phyloP scores from a whole-genome alignment of 768 basidiomycete genomes.

The Artomyces pyxidatus region DNA sequence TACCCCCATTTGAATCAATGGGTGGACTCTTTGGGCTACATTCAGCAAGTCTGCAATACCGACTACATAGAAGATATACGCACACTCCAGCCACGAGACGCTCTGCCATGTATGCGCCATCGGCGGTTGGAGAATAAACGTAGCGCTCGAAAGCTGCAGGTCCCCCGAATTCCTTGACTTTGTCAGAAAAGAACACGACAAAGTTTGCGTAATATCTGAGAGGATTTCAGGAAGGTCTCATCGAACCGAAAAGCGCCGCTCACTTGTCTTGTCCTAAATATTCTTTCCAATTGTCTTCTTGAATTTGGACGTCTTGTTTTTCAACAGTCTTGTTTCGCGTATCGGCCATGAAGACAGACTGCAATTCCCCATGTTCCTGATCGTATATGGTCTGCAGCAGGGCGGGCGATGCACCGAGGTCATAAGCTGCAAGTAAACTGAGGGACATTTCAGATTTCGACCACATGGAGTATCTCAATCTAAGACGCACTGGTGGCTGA shows the following conservation, averaged over 20 bases:
- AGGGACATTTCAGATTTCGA: too few relatives aligned
- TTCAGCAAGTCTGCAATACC: too few relatives aligned
- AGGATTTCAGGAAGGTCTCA: too few relatives aligned
- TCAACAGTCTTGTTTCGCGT: constrained; percentile 25
- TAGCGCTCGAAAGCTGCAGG: constrained; percentile 38
- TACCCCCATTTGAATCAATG: constrained; percentile 51
- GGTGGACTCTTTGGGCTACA: constrained; percentile 37
- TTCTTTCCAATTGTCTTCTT: constrained; percentile 39
- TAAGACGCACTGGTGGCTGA: constrained; percentile 46
- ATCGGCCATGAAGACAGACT: constrained; percentile 32
- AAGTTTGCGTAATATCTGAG: constrained; percentile 24
- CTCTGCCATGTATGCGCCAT: constrained; percentile 25
- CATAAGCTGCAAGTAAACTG: constrained; percentile 49
- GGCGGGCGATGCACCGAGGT: constrained; percentile 40
- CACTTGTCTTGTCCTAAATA: constrained; percentile 43
- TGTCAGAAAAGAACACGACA: constrained; percentile 28
- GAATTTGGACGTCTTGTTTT: constrained; percentile 22
- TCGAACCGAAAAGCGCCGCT: too few relatives aligned
- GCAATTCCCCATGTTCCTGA: constrained; percentile 28
- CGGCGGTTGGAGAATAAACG: constrained; percentile 30
- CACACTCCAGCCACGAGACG: constrained; percentile 30
- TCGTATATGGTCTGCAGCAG: constrained; percentile 44
- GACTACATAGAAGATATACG: constrained; percentile 13
- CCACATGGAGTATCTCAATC: too few relatives aligned
- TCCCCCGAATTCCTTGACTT: constrained; percentile 31